Conservation (phyloP, 2,329 filamentous ascomycete species). For the Tolypocladium ophioglossoides region DNA sequence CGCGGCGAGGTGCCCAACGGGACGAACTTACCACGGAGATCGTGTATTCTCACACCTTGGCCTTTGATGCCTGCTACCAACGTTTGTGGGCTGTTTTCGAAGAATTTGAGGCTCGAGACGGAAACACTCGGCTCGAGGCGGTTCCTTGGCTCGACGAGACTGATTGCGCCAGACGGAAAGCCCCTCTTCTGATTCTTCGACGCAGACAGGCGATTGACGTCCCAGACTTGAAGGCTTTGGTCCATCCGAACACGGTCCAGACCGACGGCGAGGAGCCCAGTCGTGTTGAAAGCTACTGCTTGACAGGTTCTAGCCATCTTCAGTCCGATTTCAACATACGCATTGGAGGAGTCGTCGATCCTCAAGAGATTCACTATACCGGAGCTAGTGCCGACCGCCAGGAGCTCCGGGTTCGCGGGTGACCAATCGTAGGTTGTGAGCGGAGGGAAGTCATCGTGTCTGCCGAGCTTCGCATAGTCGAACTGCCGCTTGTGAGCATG, state of each 20-base stretch:
- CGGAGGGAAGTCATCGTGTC: constrained; percentile 52
- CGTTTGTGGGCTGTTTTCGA: constrained; percentile 64
- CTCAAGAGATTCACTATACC: constrained; percentile 67
- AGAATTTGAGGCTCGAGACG: constrained; percentile 77
- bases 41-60: constrained; percentile 65
- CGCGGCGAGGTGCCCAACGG: background rate
- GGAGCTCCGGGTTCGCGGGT: constrained; percentile 48
- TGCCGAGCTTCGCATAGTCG: constrained; percentile 44
- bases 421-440: constrained; percentile 60
- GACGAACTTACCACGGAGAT: constrained; percentile 54
- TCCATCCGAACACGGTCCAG: constrained; percentile 75
- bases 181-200: constrained; percentile 36
- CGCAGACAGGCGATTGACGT: constrained; percentile 52
- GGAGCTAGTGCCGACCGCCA: constrained; percentile 65
- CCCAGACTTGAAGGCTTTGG: constrained; percentile 73
- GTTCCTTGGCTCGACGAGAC: constrained; percentile 45
- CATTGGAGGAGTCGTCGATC: constrained; percentile 60
- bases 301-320: constrained; percentile 72
- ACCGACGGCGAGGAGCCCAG: constrained; percentile 64
- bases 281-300: constrained; percentile 68
- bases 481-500: constrained; percentile 46
- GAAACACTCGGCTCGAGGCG: constrained; percentile 56
- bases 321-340: constrained; percentile 54
- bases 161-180: constrained; percentile 36
- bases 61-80: constrained; percentile 67